Evolutionary conservation across 106 monocot genomes (phyloP).

Genomic region (Ottelia alismoides): DNA sequence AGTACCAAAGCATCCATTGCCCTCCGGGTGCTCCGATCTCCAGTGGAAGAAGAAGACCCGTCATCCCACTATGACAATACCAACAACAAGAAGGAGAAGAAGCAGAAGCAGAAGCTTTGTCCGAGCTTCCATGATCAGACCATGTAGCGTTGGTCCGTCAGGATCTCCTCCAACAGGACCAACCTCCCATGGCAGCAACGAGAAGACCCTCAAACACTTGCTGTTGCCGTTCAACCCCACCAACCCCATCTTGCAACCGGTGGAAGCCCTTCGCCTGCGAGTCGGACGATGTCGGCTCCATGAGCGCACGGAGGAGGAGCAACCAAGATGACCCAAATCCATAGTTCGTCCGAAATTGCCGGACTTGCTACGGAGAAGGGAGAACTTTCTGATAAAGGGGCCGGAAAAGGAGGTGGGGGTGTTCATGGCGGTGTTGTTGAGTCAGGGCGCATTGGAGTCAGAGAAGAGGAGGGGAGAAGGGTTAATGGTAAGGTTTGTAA

Average conservation of each 20-base stretch:
- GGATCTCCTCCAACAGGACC: constrained; percentile 37
- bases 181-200: constrained; percentile 52
- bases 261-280: not conserved
- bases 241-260: too few species aligned
- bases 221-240: too few species aligned
- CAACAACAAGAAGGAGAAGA: constrained; percentile 41
- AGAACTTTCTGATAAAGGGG: too few species aligned
- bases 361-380: not conserved
- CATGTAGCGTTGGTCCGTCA: constrained; percentile 44
- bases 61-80: too few species aligned
- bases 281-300: constrained; percentile 9
- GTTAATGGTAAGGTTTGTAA: too few species aligned
- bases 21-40: too few species aligned
- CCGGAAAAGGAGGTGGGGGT: too few species aligned
- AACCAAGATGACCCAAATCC: not conserved
- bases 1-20: too few species aligned
- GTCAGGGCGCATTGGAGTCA: too few species aligned
- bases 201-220: not conserved
- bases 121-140: constrained; percentile 56
- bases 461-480: too few species aligned
- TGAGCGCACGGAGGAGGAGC: constrained; percentile 10
- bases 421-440: too few species aligned
- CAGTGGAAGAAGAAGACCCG: too few species aligned
- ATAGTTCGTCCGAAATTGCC: not conserved
- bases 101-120: constrained; percentile 33